Base-by-base conservation (phyloP, 768 basidiomycete genomes). In the Tricholoma hemisulphureum region DNA sequence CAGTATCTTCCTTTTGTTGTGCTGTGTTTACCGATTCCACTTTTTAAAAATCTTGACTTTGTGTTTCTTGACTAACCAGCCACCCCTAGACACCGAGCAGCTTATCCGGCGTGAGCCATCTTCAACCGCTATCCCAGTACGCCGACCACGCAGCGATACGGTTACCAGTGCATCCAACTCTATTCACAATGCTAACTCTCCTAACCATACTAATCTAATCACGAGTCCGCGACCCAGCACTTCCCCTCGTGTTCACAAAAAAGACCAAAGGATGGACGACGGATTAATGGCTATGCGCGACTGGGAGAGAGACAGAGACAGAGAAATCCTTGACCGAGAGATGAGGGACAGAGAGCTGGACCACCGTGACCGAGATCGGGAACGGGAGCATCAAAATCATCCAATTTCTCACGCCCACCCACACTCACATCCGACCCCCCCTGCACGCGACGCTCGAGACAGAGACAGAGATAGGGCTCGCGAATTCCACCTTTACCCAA, bases 331-430 rank as follows among this genome's bases (percentile, higher is more conserved):
- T 51, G 56, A 58, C 16, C 56, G 62, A n/a, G 66, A 64, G 7
- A 61, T 58, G 39, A 67, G 66, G 6, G 64, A 62, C 21, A 68
- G 69, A 23, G 74, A 77, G 13, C 65, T 73, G 11, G 75, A 72
- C 39, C 58, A 74, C 34, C 72, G 75, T 18, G 64, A 65, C 45
- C 58, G 58, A 41, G 52, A 66, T 45, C 61, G 68, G 28, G 49
- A 51, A 10, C 29, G 51, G 8, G 53, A 55, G 5, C 32, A 51
- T 51, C 28, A 32, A 34, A 29, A 21, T 51, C 51, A 29, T 31
- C 34, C 21, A 24, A 23, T 43, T 24, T 24, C 43, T 5, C 51
- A 53, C 26, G 11, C 51, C 16, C 51, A 53, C 34, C 2, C 51
- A 6, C 51, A 51, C 51, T 10, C 31, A 13, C 51, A 35, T 26